phyloP scores from a whole-genome alignment of 2,329 filamentous ascomycete genomes.

The Magnaporthiopsis rhizophila region DNA sequence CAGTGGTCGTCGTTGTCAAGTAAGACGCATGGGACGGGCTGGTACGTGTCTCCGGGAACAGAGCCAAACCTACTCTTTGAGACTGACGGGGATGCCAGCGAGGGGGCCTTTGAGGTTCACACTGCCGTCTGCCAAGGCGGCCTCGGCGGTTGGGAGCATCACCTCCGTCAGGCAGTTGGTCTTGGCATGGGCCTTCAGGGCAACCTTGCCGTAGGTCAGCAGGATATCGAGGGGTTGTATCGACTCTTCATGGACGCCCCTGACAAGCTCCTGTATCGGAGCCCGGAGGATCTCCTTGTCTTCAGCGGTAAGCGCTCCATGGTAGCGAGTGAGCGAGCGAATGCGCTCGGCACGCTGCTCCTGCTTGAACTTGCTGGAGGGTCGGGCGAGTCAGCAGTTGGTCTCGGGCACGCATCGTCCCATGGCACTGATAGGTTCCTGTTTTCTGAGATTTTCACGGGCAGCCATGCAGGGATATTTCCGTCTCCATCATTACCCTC shows the following conservation, averaged over 20 bases:
- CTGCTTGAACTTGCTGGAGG: constrained; percentile 66
- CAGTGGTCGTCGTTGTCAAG: background rate
- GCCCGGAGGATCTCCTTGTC: constrained; percentile 63
- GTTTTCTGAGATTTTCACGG: background rate
- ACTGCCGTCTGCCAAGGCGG: constrained; percentile 52
- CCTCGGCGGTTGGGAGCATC: constrained; percentile 69
- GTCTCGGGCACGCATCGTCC: background rate
- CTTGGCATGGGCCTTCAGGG: constrained; percentile 72
- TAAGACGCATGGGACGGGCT: no score
- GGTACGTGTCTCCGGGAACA: background rate
- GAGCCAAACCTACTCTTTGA: constrained; percentile 52
- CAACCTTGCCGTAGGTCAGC: constrained; percentile 71
- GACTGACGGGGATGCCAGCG: constrained; percentile 76
- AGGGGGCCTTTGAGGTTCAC: constrained; percentile 73
- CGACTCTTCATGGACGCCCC: constrained; percentile 61
- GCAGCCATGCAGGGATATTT: background rate
- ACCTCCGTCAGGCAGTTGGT: constrained; percentile 90
- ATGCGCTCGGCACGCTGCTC: constrained; percentile 65
- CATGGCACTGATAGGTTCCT: background rate
- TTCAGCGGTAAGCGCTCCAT: constrained; percentile 50
- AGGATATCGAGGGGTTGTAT: constrained; percentile 65
- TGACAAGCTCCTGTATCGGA: constrained; percentile 70
- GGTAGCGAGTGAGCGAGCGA: constrained; percentile 56
- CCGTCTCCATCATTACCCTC: background rate
- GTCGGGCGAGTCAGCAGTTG: background rate